phyloP scores from a whole-genome alignment of 23 red algal species.

The Gracilariopsis chorda region DNA sequence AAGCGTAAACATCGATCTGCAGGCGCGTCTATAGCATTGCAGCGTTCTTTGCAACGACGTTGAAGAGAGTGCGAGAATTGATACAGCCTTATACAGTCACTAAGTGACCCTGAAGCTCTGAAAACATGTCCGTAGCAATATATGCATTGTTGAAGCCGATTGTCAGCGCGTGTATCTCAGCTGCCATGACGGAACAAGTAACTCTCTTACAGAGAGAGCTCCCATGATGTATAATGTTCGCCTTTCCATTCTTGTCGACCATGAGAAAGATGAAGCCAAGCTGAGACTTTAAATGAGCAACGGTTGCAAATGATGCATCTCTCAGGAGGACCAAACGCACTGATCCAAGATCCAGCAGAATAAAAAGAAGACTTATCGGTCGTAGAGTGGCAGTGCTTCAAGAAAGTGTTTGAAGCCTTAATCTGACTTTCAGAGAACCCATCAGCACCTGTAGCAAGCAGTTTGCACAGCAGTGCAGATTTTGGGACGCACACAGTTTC shows the following conservation, averaged over 20 bases:
- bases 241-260: neutral
- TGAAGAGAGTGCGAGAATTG: constrained; percentile 23
- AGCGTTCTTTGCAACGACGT: constrained; percentile 1
- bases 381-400: neutral
- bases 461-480: neutral
- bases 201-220: neutral
- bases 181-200: constrained; percentile 28
- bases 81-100: neutral
- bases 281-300: neutral
- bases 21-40: neutral
- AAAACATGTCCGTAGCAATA: neutral
- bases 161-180: constrained; percentile 23
- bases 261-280: constrained; percentile 14
- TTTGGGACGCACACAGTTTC: neutral
- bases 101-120: neutral
- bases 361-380: neutral
- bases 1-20: neutral
- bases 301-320: neutral
- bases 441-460: neutral
- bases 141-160: constrained; percentile 28
- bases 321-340: neutral
- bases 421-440: neutral
- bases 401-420: neutral
- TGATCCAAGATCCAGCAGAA: neutral
- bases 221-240: neutral